phyloP scores from a whole-genome alignment of 1,284 basidiomycete genomes.

The Fomitiporia mediterranea region DNA sequence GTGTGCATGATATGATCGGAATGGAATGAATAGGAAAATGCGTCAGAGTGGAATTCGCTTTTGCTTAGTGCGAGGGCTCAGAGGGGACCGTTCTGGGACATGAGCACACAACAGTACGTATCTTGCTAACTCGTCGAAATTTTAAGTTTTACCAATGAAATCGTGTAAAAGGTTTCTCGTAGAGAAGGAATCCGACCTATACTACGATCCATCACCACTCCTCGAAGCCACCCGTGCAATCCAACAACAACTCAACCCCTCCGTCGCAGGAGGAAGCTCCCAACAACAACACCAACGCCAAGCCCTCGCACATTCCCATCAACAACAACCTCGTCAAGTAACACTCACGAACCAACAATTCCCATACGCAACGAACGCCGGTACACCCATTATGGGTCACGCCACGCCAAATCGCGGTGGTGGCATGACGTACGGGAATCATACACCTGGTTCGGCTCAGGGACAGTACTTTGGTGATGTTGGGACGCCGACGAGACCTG shows the following conservation, averaged over 20 bases:
- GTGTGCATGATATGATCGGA: too few relatives aligned
- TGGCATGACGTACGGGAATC: background rate
- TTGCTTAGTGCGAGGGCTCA: conserved; percentile 71
- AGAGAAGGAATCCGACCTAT: conserved; percentile 55
- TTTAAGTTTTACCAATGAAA: background rate
- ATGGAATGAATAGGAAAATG: conserved; percentile 58
- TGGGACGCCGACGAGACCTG: conserved; percentile 11
- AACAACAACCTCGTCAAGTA: conserved; percentile 3
- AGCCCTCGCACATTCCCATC: background rate
- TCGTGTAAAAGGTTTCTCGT: conserved; percentile 45
- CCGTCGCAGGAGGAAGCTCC: background rate
- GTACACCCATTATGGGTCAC: conserved; percentile 2
- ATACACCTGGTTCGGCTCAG: background rate
- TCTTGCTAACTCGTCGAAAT: background rate
- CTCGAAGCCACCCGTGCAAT: conserved; percentile 23
- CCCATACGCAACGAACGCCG: background rate
- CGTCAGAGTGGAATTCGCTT: conserved; percentile 80
- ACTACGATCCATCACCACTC: conserved; percentile 56
- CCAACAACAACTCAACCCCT: background rate
- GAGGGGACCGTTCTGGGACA: conserved; percentile 80
- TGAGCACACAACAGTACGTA: conserved; percentile 73
- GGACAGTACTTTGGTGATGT: conserved; percentile 13
- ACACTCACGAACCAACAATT: conserved; percentile 4
- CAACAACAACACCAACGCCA: conserved; percentile 9
- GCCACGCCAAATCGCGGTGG: background rate